Evolutionary conservation across 768 basidiomycete genomes (phyloP), one percentile per base, ranked within the genome.

Genomic region (Rhizopogon vinicolor): DNA sequence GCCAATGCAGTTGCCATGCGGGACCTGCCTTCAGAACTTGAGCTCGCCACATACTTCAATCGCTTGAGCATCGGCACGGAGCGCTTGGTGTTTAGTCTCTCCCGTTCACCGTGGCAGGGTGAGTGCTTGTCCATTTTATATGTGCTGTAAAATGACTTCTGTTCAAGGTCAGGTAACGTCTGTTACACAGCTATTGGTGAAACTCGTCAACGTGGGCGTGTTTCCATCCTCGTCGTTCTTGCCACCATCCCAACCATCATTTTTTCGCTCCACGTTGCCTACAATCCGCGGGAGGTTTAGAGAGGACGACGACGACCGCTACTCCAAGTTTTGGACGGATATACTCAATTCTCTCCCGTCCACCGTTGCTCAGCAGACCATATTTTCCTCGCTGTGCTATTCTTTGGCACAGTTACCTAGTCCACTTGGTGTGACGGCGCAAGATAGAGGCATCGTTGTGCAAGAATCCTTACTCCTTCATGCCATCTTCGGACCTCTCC

Each of bases 161-260:
- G 12, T 40, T 18, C 58, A 22, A 81, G 78, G 74, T 42, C 66
- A 73, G 43, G 59, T 73, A 35, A 63, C 69, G 14, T 77, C 78
- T 19, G 42, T 89, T 8, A 69, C 74, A 3, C 84, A 80, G 58
- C 75, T 91, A 8, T 62, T 90, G 33, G 73, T 75, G 25, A 90
- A 88, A 71, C 78, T 91, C 25, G 83, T 84, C 22, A 84, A 83
- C 53, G 65, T 86, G 41, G 86, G 90, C 9, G 67, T 84, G 16
- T 88, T 91, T 61, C 86, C 87, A 13, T 58, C 76, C 1, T 69
- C 74, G 9, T 72, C 70, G 3, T 80, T 83, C 7, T 68, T 69
- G 6, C 68, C 80, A 3, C 78, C 76, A n/a, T 82, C 83, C 0
- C 87, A 87, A 54, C 76, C 85, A 6, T 91, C 87, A 1, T 93